These are phyloP conservation scores for Vitellaria paradoxa DNA, from an alignment of 179 eudicot genomes.

Conservation along the genomic window DNA sequence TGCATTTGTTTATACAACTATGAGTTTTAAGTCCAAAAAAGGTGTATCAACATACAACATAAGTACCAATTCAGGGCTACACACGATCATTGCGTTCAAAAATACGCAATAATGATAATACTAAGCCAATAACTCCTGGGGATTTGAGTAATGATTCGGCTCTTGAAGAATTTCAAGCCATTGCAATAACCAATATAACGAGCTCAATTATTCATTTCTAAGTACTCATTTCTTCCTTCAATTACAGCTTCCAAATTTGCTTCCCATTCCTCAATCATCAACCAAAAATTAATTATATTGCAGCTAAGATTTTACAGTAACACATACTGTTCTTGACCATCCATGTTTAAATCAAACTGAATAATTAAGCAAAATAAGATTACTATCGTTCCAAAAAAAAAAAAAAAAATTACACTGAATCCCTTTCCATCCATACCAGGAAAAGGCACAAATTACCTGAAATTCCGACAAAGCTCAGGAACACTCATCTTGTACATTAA, in stretches of 20 bases:
- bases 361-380: background rate
- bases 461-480: conserved; percentile 73
- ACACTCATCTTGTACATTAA: conserved; percentile 67
- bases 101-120: background rate
- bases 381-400: background rate
- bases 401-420: background rate
- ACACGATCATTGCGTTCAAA: background rate
- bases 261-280: background rate
- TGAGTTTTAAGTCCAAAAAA: background rate
- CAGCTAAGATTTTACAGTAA: background rate
- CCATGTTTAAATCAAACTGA: background rate
- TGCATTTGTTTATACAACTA: background rate
- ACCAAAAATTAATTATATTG: background rate
- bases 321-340: background rate
- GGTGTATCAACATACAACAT: background rate
- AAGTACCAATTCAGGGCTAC: background rate
- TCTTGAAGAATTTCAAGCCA: background rate
- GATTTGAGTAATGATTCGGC: background rate
- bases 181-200: background rate
- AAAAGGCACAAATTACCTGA: conserved; percentile 33
- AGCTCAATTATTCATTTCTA: background rate
- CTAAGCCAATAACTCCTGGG: background rate
- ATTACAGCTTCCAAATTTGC: background rate
- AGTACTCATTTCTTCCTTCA: background rate
- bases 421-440: background rate